phyloP scores from a whole-genome alignment of 148 eudicot genomes.

The Dysphania ambrosioides region DNA sequence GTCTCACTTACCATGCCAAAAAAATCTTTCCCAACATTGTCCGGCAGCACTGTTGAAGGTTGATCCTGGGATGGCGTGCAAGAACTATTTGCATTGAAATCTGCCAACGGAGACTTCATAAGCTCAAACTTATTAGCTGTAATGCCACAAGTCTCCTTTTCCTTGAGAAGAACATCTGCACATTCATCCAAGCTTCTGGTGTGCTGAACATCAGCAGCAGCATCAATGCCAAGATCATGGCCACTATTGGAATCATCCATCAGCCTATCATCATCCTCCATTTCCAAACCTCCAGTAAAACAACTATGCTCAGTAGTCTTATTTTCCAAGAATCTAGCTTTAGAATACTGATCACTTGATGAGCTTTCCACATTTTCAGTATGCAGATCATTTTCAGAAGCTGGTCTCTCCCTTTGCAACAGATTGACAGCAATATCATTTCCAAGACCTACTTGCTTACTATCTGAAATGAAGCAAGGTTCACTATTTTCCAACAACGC shows the following conservation, averaged over 20 bases:
- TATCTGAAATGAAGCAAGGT: slow-evolving; percentile 11
- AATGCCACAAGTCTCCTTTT: slow-evolving; percentile 17
- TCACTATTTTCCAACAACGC: slow-evolving; percentile 28
- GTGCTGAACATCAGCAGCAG: slow-evolving; percentile 23
- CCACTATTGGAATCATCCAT: slow-evolving; percentile 28
- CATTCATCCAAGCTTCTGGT: slow-evolving; percentile 26
- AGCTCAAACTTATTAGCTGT: slow-evolving; percentile 14
- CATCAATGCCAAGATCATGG: slow-evolving; percentile 31
- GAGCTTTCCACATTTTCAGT: slow-evolving; percentile 26
- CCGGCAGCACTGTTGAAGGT: slow-evolving; percentile 22
- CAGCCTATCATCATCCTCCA: slow-evolving; percentile 29
- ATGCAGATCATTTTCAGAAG: slow-evolving; percentile 30
- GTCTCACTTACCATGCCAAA: slow-evolving; percentile 28
- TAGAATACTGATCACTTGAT: slow-evolving; percentile 20
- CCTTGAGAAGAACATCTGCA: slow-evolving; percentile 22
- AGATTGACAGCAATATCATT: slow-evolving; percentile 11
- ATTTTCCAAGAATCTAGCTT: slow-evolving; percentile 17
- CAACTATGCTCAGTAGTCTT: slow-evolving; percentile 7
- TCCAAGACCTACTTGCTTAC: slow-evolving; percentile 28
- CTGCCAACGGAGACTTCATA: slow-evolving; percentile 26
- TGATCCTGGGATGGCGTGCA: slow-evolving; percentile 21
- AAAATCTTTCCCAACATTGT: slow-evolving; percentile 20
- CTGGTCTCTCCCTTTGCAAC: slow-evolving; percentile 22
- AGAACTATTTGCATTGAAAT: slow-evolving; percentile 26
- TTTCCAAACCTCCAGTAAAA: slow-evolving; percentile 24